Percentiles rank a stretch among this genome's conserved stretches.
Evolutionary conservation across 306 rosid genomes (phyloP).

Genomic region (Rosa multiflora): DNA sequence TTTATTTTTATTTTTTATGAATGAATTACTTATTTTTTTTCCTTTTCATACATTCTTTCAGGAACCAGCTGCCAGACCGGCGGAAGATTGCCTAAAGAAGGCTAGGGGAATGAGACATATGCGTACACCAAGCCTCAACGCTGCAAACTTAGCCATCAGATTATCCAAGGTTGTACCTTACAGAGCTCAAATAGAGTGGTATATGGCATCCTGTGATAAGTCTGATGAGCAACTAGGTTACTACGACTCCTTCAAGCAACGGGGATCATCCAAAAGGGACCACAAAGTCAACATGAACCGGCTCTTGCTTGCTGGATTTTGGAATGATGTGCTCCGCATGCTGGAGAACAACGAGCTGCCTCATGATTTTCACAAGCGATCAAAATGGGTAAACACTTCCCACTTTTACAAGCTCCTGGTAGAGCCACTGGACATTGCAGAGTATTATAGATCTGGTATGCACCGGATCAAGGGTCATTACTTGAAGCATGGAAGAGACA

Average conservation of each 20-base stretch:
- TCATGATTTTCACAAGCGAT: slow-evolving; percentile 39
- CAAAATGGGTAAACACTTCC: slow-evolving; percentile 65
- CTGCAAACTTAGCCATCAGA: slow-evolving; percentile 56
- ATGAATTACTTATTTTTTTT: neutral
- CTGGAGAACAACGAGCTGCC: slow-evolving; percentile 65
- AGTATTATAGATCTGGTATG: slow-evolving; percentile 51
- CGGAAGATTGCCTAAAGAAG: slow-evolving; percentile 61
- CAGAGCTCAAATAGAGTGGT: slow-evolving; percentile 88
- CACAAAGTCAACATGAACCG: slow-evolving; percentile 57
- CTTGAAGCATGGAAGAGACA: slow-evolving; percentile 58
- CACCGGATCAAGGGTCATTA: slow-evolving; percentile 66
- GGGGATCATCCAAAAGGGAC: slow-evolving; percentile 43
- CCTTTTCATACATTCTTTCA: slow-evolving; percentile 17
- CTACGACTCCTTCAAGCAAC: slow-evolving; percentile 68
- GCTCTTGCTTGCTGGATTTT: slow-evolving; percentile 62
- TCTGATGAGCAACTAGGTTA: slow-evolving; percentile 63
- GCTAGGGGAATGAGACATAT: slow-evolving; percentile 63
- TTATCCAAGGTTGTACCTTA: slow-evolving; percentile 58
- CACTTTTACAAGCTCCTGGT: slow-evolving; percentile 65
- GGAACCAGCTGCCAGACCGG: slow-evolving; percentile 43
- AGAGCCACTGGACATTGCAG: slow-evolving; percentile 88
- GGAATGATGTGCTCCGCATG: slow-evolving; percentile 56
- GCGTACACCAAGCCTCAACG: slow-evolving; percentile 51
- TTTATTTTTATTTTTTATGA: neutral
- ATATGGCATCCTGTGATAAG: slow-evolving; percentile 53